These are phyloP conservation scores for Zygnema cylindricum DNA, from an alignment of 139 green algal genomes.

Conservation along the genomic window DNA sequence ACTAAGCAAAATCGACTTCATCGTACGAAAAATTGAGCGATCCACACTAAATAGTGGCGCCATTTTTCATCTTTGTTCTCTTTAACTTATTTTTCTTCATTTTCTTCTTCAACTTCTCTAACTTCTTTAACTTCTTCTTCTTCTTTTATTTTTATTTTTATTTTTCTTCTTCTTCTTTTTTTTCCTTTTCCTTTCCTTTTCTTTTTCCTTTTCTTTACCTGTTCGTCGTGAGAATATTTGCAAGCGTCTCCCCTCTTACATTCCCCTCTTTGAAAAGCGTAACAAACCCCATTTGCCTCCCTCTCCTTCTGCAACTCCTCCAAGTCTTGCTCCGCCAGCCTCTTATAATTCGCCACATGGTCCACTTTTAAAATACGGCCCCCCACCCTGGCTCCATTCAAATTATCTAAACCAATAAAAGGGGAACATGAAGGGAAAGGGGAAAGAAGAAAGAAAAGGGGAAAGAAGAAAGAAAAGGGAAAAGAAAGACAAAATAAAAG, in stretches of 20 bases:
- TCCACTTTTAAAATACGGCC: constrained; percentile 88
- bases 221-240: constrained; percentile 64
- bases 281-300: constrained; percentile 51
- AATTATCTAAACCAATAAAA: too few relatives aligned
- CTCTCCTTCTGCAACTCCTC: constrained; percentile 43
- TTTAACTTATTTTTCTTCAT: neutral
- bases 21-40: too few relatives aligned
- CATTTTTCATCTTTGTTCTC: neutral
- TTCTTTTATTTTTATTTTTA: neutral
- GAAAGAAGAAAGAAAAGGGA: too few relatives aligned
- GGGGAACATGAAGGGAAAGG: too few relatives aligned
- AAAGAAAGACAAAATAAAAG: too few relatives aligned
- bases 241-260: constrained; percentile 63
- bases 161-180: neutral
- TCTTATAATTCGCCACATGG: constrained; percentile 96
- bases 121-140: neutral
- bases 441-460: too few relatives aligned
- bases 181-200: neutral
- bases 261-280: constrained; percentile 64
- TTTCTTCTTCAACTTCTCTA: neutral
- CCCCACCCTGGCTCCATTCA: constrained; percentile 85
- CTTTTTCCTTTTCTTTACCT: constrained; percentile 16
- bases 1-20: too few relatives aligned
- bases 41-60: too few relatives aligned
- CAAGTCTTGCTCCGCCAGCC: constrained; percentile 67